phyloP scores from a whole-genome alignment of 805 yeast genomes.

The Cyberlindnera americana region DNA sequence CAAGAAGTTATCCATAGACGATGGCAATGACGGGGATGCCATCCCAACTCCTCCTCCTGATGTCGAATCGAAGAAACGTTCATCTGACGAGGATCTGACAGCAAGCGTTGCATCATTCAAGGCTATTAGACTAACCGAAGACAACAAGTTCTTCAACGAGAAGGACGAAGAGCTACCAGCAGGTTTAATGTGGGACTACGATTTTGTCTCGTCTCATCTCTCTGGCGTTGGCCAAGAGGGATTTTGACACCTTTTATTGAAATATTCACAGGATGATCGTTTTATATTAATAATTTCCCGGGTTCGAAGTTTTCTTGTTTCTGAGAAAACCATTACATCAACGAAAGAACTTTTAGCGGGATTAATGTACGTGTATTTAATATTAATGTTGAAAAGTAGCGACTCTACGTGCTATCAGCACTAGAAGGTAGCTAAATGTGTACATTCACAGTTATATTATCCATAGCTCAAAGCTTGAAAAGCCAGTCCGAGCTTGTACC shows the following conservation, averaged over 20 bases:
- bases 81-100: constrained; percentile 4
- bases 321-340: too few relatives aligned
- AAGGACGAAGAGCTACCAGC: constrained; percentile 11
- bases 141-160: constrained; percentile 21
- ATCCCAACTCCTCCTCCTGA: constrained; percentile 17
- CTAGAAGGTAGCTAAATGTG: too few relatives aligned
- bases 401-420: too few relatives aligned
- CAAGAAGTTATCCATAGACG: constrained; percentile 17
- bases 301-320: background rate
- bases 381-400: background rate
- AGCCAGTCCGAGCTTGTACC: constrained; percentile 10
- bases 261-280: background rate
- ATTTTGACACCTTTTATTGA: constrained; percentile 1
- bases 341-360: too few relatives aligned
- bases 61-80: constrained; percentile 7
- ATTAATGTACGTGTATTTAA: background rate
- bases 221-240: constrained; percentile 2
- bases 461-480: constrained; percentile 10
- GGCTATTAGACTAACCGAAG: constrained; percentile 17
- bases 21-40: constrained; percentile 4
- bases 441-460: too few relatives aligned
- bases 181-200: constrained; percentile 25
- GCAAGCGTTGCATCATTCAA: constrained; percentile 14
- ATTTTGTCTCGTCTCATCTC: constrained; percentile 15
- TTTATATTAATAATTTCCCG: background rate